These are phyloP conservation scores for Apiospora arundinis DNA, from an alignment of 2,329 filamentous ascomycete genomes.

Conservation along the genomic window DNA sequence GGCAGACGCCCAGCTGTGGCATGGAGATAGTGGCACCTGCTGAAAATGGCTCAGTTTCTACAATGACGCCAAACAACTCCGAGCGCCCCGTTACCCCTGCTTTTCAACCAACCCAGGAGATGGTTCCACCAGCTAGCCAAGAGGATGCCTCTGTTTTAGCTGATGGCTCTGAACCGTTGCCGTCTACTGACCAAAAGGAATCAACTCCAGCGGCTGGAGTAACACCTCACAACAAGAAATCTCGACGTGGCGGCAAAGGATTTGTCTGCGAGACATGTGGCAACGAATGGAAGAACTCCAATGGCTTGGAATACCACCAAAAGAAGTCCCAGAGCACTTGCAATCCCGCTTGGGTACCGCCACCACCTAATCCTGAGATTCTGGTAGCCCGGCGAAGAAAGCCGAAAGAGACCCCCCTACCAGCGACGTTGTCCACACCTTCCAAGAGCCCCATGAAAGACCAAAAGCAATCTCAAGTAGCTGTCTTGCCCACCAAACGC, in stretches of 20 bases:
- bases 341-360: constrained; percentile 53
- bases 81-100: background rate
- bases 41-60: background rate
- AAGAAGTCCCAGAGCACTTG: constrained; percentile 61
- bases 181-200: background rate
- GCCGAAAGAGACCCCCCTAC: background rate
- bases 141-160: background rate
- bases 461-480: background rate
- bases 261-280: constrained; percentile 61
- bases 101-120: background rate
- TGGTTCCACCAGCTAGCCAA: background rate
- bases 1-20: background rate
- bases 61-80: background rate
- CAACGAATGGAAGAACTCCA: constrained; percentile 62
- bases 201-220: constrained; percentile 22
- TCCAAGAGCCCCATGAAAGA: background rate
- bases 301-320: constrained; percentile 64
- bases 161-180: constrained; percentile 17
- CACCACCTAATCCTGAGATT: constrained; percentile 29
- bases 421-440: background rate
- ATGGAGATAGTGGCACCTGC: background rate
- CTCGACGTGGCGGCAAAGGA: background rate
- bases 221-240: background rate
- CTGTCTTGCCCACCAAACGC: constrained; percentile 17
- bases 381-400: constrained; percentile 27